These are phyloP conservation scores for Kuraishia molischiana DNA, from an alignment of 805 yeast species.

Conservation along the genomic window DNA sequence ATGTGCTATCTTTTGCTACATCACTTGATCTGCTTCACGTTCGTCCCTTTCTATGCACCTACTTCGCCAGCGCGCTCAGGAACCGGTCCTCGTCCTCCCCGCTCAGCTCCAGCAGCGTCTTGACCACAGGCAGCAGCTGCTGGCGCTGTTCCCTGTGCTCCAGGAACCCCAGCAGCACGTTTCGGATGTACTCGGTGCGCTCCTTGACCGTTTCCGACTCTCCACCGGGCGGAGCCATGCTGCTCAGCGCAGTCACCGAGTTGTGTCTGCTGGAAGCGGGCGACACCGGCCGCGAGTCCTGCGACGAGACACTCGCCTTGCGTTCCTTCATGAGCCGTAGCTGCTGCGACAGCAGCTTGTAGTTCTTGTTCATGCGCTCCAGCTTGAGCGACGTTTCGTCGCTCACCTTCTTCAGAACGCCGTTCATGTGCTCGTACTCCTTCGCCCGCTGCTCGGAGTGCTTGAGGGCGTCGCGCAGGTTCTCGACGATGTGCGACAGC, in stretches of 20 bases:
- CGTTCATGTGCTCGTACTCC: slow-evolving; percentile 45
- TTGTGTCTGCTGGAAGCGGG: neutral
- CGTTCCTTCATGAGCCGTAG: slow-evolving; percentile 34
- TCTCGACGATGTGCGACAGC: slow-evolving; percentile 15
- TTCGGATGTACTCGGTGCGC: slow-evolving; percentile 72
- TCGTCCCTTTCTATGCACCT: neutral
- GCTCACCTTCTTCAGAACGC: slow-evolving; percentile 46
- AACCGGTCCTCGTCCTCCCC: slow-evolving; percentile 68
- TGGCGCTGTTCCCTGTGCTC: slow-evolving; percentile 90
- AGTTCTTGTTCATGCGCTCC: slow-evolving; percentile 61
- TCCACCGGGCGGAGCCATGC: neutral
- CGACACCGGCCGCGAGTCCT: neutral
- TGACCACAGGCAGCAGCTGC: slow-evolving; percentile 76
- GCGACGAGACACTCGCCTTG: slow-evolving; percentile 1
- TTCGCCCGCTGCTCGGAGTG: slow-evolving; percentile 38
- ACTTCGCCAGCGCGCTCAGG: slow-evolving; percentile 34
- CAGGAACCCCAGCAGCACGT: slow-evolving; percentile 82
- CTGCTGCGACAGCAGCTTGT: slow-evolving; percentile 54
- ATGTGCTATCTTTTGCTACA: neutral
- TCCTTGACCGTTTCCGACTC: slow-evolving; percentile 20
- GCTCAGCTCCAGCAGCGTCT: slow-evolving; percentile 60
- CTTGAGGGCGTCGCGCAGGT: slow-evolving; percentile 44
- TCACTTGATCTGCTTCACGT: neutral
- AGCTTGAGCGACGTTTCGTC: slow-evolving; percentile 61
- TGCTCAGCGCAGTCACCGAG: neutral